Evolutionary conservation across 305 asterid genomes (phyloP), one percentile per base, ranked within the genome.

Genomic region (Rubia balearica): DNA sequence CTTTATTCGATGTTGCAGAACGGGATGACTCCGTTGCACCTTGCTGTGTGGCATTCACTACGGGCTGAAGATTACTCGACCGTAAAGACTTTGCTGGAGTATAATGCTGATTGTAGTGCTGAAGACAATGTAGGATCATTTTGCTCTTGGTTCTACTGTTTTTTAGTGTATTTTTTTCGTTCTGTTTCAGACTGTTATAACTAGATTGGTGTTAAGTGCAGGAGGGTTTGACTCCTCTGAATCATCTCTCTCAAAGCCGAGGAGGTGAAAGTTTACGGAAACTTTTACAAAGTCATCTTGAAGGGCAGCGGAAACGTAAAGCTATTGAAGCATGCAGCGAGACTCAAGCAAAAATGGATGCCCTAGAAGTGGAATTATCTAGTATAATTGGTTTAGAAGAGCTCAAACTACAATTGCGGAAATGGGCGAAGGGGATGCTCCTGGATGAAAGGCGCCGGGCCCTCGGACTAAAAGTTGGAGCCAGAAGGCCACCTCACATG

Each of bases 371-470:
- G n/a, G 96, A 89, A 77, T 83, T 93, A 75, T 82, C 89, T 40
- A 80, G 79, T 71, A 85, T 93, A 73, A 88, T 90, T 64, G 98
- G 97, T 48, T 77, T 93, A 75, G 77, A 88, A 55, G 88, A 85
- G 9, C 92, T 93, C 43, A 93, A 93, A 69, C 42, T 88, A 68
- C 98, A 90, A 76, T 91, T 91, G 65, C 80, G 81, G 63, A 93
- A 91, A 83, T 93, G 98, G 97, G 97, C 98, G 56, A 91, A 88
- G 80, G 97, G 98, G 51, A 88, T 93, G 97, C 96, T 93, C 67
- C 78, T 93, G 83, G 97, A 93, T 69, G 97, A 93, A 85, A 87
- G 93, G 81, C 98, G 97, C 12, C 86, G 84, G 55, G 86, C 96
- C 78, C 96, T 93, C 66, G 96, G 98, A 63, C 90, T 93, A 61